Evolutionary conservation across 805 yeast species (phyloP).

Genomic region (Wickerhamiella spandovensis): DNA sequence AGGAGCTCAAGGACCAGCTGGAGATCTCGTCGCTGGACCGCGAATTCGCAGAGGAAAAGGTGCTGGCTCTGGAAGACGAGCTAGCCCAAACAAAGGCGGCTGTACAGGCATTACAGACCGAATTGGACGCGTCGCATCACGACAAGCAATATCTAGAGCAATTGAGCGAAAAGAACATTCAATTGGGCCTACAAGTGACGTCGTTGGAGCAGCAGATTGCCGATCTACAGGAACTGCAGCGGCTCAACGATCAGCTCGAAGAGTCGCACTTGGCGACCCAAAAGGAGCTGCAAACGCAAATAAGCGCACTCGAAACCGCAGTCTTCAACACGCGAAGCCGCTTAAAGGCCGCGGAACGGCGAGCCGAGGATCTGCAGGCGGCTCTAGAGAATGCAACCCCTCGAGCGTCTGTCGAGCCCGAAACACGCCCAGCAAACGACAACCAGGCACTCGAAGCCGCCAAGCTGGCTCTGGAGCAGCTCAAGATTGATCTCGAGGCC

Average conservation of each 20-base stretch:
- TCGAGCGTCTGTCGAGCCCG: background rate
- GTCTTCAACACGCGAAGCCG: slow-evolving; percentile 13
- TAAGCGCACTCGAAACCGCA: slow-evolving; percentile 19
- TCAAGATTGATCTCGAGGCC: background rate
- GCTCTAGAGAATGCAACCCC: slow-evolving; percentile 3
- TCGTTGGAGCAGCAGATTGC: slow-evolving; percentile 30
- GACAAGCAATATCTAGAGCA: slow-evolving; percentile 28
- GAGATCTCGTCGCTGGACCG: slow-evolving; percentile 24
- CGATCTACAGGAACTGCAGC: slow-evolving; percentile 41
- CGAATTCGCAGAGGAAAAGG: slow-evolving; percentile 26
- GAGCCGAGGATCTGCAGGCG: slow-evolving; percentile 6
- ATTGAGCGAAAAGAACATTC: slow-evolving; percentile 28
- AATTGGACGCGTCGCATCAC: slow-evolving; percentile 3
- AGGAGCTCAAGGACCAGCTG: slow-evolving; percentile 15
- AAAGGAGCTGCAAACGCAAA: slow-evolving; percentile 29
- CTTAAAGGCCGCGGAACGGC: slow-evolving; percentile 6
- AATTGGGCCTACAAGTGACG: slow-evolving; percentile 25
- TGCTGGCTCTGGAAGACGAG: slow-evolving; percentile 19
- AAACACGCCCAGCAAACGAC: background rate
- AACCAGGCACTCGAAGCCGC: slow-evolving; percentile 4
- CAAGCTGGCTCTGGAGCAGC: slow-evolving; percentile 2
- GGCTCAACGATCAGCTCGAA: slow-evolving; percentile 39
- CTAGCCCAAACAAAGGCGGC: slow-evolving; percentile 12
- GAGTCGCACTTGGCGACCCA: slow-evolving; percentile 32
- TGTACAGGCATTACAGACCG: slow-evolving; percentile 12